Evolutionary conservation across 352 stramenopile species (phyloP), one percentile per base, ranked within the genome.

Genomic region (Phytophthora kernoviae): DNA sequence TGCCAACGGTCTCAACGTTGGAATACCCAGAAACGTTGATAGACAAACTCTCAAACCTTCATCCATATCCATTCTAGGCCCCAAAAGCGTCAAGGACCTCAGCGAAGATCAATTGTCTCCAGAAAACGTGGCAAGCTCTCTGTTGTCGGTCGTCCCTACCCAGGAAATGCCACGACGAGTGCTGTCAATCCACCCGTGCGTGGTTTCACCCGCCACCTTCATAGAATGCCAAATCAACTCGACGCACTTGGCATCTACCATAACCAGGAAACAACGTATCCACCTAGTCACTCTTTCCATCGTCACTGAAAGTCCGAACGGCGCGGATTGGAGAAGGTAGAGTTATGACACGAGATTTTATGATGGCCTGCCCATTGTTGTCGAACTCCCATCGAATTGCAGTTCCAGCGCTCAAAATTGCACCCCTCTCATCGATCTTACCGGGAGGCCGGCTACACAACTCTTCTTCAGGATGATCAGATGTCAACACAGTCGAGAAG

Each of bases 381-480:
- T 20, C 5, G 15, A 43, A 21, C 5, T 43, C 15, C 37, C 11
- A 43, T 43, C 37, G 37, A 43, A 20, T 43, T 21, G 15, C 9
- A 21, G 37, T 14, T 9, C n/a, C n/a, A 43, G 12, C 37, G 3
- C n/a, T 43, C 10, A 17, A 17, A 40, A 40, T 21, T 4, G 37
- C 37, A 43, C 18, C 15, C n/a, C 15, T 43, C 9, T 43, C 37
- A 21, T 43, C 37, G 12, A 43, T 8, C 10, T 43, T 17, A 8
- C 37, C 37, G 18, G 2, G 37, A 2, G 37, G 37, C n/a, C 6
- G 9, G 5, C n/a, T 21, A 45, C 15, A 26, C 17, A 45, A 26
- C 20, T 47, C 41, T 47, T 33, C 41, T 32, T 47, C 41, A 3
- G 41, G 41, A 18, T 47, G 20, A 17, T 32, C 20, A 33, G 41